A percentile compares a stretch with the other conserved stretches of the same genome.
Conservation (phyloP, 176 grass and related monocot genomes). For the Typha latifolia region DNA sequence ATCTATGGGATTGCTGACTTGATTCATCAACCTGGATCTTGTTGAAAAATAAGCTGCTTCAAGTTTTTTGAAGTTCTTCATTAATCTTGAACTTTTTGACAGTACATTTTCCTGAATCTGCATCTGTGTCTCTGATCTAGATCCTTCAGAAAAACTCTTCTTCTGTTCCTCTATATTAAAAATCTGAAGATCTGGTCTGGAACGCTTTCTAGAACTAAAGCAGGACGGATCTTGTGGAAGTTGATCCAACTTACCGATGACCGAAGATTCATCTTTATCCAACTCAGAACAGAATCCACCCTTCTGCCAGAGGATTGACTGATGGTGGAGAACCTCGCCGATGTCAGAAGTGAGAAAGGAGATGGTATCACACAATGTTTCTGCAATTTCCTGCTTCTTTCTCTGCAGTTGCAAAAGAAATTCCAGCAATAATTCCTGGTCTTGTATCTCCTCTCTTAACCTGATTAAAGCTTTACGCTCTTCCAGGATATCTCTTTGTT, state of each 20-base stretch:
- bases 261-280: constrained; percentile 54
- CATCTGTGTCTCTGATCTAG: constrained; percentile 36
- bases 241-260: constrained; percentile 13
- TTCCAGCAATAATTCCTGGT: constrained; percentile 73
- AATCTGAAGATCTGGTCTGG: constrained; percentile 42
- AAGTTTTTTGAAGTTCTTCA: constrained; percentile 97
- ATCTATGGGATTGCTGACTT: constrained; percentile 33
- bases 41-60: constrained; percentile 84
- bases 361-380: constrained; percentile 61
- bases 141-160: constrained; percentile 32
- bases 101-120: constrained; percentile 59
- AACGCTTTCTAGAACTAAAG: constrained; percentile 64
- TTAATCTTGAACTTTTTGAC: constrained; percentile 80
- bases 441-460: constrained; percentile 83
- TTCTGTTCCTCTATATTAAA: constrained; percentile 39
- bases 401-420: constrained; percentile 77
- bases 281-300: constrained; percentile 33
- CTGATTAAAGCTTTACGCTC: constrained; percentile 66
- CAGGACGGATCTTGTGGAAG: constrained; percentile 30
- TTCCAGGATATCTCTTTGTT: constrained; percentile 54
- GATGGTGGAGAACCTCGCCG: constrained; percentile 52
- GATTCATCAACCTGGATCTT: constrained; percentile 46
- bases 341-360: constrained; percentile 86
- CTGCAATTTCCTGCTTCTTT: constrained; percentile 72
- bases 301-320: constrained; percentile 36